Evolutionary conservation across 2,329 filamentous ascomycete species (phyloP).

Genomic region (Neofusicoccum ribis): DNA sequence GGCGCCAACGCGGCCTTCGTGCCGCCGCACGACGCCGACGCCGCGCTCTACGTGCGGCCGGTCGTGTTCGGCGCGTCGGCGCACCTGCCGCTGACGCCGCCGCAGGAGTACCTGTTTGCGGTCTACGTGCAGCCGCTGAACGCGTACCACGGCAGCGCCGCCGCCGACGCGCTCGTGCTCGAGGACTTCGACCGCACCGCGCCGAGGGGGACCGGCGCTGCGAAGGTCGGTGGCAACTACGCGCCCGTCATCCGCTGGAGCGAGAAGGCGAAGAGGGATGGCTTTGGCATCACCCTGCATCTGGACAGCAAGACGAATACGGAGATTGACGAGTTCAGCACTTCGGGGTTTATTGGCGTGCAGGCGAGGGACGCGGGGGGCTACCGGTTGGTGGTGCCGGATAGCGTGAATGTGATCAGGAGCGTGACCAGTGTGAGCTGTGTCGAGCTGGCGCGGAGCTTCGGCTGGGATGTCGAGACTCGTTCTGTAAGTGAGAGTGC

Average conservation of each 20-base stretch:
- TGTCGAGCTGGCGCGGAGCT: constrained; percentile 28
- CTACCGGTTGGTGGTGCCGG: constrained; percentile 31
- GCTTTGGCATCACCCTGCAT: constrained; percentile 36
- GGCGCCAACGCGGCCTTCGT: constrained; percentile 30
- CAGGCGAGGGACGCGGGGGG: constrained; percentile 23
- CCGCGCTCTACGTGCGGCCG: constrained; percentile 39
- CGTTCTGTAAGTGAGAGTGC: constrained; percentile 22
- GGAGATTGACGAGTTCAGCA: constrained; percentile 40
- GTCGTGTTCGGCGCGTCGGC: constrained; percentile 33
- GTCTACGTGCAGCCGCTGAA: constrained; percentile 32
- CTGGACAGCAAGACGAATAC: constrained; percentile 34
- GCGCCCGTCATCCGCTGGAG: constrained; percentile 37
- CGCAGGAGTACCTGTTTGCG: constrained; percentile 31
- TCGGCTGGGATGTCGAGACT: constrained; percentile 37
- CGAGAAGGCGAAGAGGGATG: constrained; percentile 32
- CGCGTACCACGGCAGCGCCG: constrained; percentile 29
- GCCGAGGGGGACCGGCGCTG: constrained; percentile 33
- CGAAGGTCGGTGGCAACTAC: constrained; percentile 42
- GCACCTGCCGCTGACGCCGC: constrained; percentile 28
- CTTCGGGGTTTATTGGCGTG: constrained; percentile 36
- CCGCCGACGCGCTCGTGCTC: constrained; percentile 32
- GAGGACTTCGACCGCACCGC: constrained; percentile 40
- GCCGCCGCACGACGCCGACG: constrained; percentile 28
- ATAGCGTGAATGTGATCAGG: constrained; percentile 30
- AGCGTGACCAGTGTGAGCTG: constrained; percentile 33